Base-by-base conservation (phyloP, 176 grass and related monocot species). In the Zizania latifolia region DNA sequence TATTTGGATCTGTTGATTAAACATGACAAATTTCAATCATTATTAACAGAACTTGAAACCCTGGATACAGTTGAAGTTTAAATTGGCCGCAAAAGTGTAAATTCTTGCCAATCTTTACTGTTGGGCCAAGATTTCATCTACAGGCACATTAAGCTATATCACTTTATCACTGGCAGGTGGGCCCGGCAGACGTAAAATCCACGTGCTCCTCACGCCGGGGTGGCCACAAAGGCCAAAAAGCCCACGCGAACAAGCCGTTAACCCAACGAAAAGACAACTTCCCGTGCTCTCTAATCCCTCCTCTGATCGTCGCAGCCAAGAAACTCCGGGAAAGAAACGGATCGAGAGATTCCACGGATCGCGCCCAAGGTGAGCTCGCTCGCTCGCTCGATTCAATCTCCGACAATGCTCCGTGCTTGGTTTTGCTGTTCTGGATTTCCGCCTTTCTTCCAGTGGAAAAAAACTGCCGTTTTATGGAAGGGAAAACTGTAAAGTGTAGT, bases 191-290 rank as follows among this genome's bases (percentile, higher is more conserved):
- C 46, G 46, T 50, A 0, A 8, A 11, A 10, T 40, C 45, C 39
- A 37, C n/a, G 43, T 60, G 54, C 35, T 9, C 9, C 58, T 8
- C 16, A 62, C 6, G 24, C 10, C 0, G 1, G 7, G 3, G 7
- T 51, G 2, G 27, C 37, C 34, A 11, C 46, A 40, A 14, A 37
- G 39, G 27, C 58, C 73, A 5, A 39, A 2, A 30, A 14, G 31
- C 68, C 78, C 59, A 14, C 60, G 26, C 23, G 69, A 65, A 23
- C 32, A 72, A 63, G 41, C 27, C 55, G 39, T 70, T 55, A 64
- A 77, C 29, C 50, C 38, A 79, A 48, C 38, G 22, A 50, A 85
- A 80, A 40, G 68, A 72, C 37, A 66, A 73, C 36, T n/a, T 75
- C 77, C 37, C 24, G 61, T 80, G 51, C 58, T 10, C 44, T 55